A percentile compares a stretch with the other conserved stretches of the same genome.
Conservation (phyloP, 495 filamentous ascomycete species). For the Pyrenopolyporus hunteri region DNA sequence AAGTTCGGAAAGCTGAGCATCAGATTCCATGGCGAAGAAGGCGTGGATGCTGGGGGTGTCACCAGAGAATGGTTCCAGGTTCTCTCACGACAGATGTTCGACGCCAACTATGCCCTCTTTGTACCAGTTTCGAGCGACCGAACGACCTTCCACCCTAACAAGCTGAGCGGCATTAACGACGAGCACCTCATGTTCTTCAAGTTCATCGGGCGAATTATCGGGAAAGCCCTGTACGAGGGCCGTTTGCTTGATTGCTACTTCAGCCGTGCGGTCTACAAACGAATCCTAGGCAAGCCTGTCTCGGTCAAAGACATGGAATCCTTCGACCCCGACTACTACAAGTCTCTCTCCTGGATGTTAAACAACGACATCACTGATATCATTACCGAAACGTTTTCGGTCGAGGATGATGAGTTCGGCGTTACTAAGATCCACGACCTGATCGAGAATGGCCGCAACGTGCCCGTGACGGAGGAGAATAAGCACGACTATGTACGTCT, state of each 20-base stretch:
- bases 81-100: slow-evolving; percentile 97
- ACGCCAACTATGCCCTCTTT: slow-evolving; percentile 96
- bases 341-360: slow-evolving; percentile 98
- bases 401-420: slow-evolving; percentile 92
- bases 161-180: slow-evolving; percentile 86
- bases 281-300: slow-evolving; percentile 90
- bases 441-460: slow-evolving; percentile 83
- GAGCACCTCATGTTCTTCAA: slow-evolving; percentile 99
- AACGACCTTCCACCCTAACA: slow-evolving; percentile 98
- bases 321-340: slow-evolving; percentile 97
- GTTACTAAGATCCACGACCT: slow-evolving; percentile 87
- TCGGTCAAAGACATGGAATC: slow-evolving; percentile 99
- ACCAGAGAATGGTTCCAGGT: slow-evolving; percentile 99
- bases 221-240: slow-evolving; percentile 96
- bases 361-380: slow-evolving; percentile 99
- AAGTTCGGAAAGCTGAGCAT: slow-evolving; percentile 98
- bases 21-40: slow-evolving; percentile 95
- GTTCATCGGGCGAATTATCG: slow-evolving; percentile 98
- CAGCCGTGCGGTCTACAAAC: slow-evolving; percentile 97
- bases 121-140: slow-evolving; percentile 96
- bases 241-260: slow-evolving; percentile 98
- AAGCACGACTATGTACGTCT: slow-evolving; percentile 96
- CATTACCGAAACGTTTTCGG: slow-evolving; percentile 95
- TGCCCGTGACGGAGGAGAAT: slow-evolving; percentile 95
- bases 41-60: slow-evolving; percentile 96